A percentile compares a stretch with the other conserved stretches of the same genome.
Conservation (phyloP, 148 eudicot species). For the Bassia scoparia region DNA sequence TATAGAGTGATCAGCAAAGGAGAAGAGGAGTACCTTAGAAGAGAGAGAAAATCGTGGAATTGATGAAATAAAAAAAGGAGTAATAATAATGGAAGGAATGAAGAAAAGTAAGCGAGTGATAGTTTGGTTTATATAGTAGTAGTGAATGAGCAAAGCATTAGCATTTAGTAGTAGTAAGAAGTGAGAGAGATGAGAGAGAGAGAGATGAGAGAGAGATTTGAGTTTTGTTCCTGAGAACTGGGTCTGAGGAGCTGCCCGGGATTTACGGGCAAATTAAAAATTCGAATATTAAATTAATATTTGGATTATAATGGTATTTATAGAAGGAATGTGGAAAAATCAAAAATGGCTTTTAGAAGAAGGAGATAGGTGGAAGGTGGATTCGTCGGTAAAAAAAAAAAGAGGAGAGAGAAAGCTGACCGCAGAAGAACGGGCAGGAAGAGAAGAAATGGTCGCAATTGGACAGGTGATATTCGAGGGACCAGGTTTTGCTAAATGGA, state of each 20-base stretch:
- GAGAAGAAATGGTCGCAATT: background rate
- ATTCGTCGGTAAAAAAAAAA: background rate
- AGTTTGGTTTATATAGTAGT: background rate
- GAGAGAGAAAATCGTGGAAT: constrained; percentile 11
- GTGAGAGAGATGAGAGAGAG: too few relatives aligned
- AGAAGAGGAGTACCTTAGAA: background rate
- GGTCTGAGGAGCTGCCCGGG: constrained; percentile 17
- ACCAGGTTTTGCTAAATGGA: too few relatives aligned
- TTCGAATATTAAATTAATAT: too few relatives aligned
- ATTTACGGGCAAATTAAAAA: constrained; percentile 1
- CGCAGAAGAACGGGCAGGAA: background rate
- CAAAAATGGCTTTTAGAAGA: background rate
- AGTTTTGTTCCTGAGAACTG: constrained; percentile 12
- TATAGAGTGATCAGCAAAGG: background rate
- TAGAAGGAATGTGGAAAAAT: too few relatives aligned
- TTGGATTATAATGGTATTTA: too few relatives aligned
- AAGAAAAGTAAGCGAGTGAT: background rate
- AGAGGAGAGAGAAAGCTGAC: background rate
- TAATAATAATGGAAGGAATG: too few relatives aligned
- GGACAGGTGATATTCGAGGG: too few relatives aligned
- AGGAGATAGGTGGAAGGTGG: background rate
- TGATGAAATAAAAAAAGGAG: too few relatives aligned
- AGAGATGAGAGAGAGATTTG: background rate
- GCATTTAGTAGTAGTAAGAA: too few relatives aligned
- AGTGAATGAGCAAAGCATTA: too few relatives aligned